Base-by-base conservation (phyloP, 352 stramenopile species). In the Plasmopara viticola region DNA sequence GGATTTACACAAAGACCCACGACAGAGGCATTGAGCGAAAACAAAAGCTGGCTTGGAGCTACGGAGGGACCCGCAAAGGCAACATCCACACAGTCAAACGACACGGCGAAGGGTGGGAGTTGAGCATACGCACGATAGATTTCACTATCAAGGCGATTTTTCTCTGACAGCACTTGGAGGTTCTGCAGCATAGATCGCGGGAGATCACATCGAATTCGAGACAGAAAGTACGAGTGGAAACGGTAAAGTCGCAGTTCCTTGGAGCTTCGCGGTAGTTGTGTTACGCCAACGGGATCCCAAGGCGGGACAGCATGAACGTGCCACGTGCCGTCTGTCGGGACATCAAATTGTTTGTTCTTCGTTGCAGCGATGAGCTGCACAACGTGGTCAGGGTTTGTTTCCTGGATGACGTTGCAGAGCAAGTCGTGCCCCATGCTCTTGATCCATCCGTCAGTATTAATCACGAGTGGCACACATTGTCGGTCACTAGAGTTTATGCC, bases 401-500 rank as follows among this genome's bases (percentile, higher is more conserved):
- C 71, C 30, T 91, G 62, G 31, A 98, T 90, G 35, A 98, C 76
- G 17, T 78, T 79, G 48, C 87, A 94, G 33, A 99, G 78, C 52
- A 99, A 71, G 54, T 98, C 86, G 56, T 94, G 87, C 9, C 95
- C 95, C 73, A 99, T 95, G 45, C 94, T 96, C 73, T 98, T 98
- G 51, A 98, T 86, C 94, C 94, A 99, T 38, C 95, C 95, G 66
- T 98, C 95, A 13, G 94, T 97, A 64, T 99, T 99, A 55, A 99
- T 82, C 12, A 99, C 67, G 1, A 99, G 72, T 30, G 95, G 94
- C 25, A 96, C 71, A 35, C 58, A 34, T 56, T 46, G 30, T 62
- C 47, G 10, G 29, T 43, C 14, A 48, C 12, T 50, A 8, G 39
- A 49, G 17, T 18, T 9, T 9, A 2, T 29, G 37, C 29, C 43